These are phyloP conservation scores for Medicago ruthenica DNA, from an alignment of 306 rosid genomes.

Conservation along the genomic window DNA sequence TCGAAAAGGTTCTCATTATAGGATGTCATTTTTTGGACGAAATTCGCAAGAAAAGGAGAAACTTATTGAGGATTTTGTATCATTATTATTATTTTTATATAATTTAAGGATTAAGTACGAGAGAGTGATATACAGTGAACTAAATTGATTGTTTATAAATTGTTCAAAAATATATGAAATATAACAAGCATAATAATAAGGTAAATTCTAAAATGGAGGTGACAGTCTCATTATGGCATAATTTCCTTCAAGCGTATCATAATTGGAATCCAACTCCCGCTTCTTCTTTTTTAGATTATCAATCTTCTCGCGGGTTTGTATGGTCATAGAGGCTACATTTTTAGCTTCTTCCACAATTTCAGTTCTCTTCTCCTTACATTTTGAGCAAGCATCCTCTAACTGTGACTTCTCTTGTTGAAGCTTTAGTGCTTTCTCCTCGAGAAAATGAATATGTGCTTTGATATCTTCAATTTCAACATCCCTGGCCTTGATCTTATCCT, in stretches of 20 bases:
- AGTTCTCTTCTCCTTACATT: slow-evolving; percentile 6
- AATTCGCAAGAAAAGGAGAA: slow-evolving; percentile 22
- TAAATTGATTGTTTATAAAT: neutral
- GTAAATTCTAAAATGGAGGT: neutral
- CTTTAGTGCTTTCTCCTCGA: neutral
- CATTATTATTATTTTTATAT: too few relatives aligned
- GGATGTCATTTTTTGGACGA: slow-evolving; percentile 24
- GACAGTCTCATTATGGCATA: neutral
- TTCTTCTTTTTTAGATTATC: neutral
- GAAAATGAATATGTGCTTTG: neutral
- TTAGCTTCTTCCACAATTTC: neutral
- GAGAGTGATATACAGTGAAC: too few relatives aligned
- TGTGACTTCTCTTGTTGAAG: slow-evolving; percentile 5
- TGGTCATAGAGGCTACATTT: neutral
- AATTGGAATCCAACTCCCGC: slow-evolving; percentile 2
- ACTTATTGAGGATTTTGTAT: neutral
- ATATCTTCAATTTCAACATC: slow-evolving; percentile 24
- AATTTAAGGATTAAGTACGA: too few relatives aligned
- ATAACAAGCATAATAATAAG: neutral
- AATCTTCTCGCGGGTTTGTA: neutral
- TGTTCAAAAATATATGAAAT: neutral
- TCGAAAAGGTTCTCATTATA: slow-evolving; percentile 25
- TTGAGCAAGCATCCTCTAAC: slow-evolving; percentile 8
- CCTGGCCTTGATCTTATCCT: slow-evolving; percentile 3
- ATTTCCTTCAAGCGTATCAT: neutral